Evolutionary conservation across 495 filamentous ascomycete species (phyloP), one percentile per base, ranked within the genome.

Genomic region (Hyaloscypha bicolor): DNA sequence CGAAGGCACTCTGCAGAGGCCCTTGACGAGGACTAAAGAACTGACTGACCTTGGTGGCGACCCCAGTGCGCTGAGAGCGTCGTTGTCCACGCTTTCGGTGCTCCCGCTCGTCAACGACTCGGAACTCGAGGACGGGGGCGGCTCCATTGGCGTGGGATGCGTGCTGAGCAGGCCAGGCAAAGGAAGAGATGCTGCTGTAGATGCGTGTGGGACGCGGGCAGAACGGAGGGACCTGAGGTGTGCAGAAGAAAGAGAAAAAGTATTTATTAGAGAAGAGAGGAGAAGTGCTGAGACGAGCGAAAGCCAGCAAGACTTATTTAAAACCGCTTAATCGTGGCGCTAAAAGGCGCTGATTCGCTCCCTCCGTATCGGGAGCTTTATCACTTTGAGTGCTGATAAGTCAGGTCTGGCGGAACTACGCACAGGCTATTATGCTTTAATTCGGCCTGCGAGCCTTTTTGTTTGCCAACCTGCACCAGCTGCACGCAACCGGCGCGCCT

Each of bases 81-180:
- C 68, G 9, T 70, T 55, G 32, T 70, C 71, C 65, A 72, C 68
- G 25, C 60, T 67, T 29, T 67, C 67, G 1, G 66, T 67, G 42
- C 67, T 72, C 21, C 56, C 45, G 57, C 64, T 69, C 3, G 71
- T 72, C 33, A 73, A 64, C 5, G 71, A 73, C 48, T 30, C 67
- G 11, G 71, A 73, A 58, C 67, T 70, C 8, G 71, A 73, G 6
- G 33, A 55, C 9, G 33, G 16, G 16, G 48, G 59, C 2, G 19
- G 32, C 32, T 68, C 60, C 68, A 73, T 70, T 63, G 55, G 11
- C 45, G 37, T 39, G 5, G 12, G 35, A 30, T 60, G 21, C 2
- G 32, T 19, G 45, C 9, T 29, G 29, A 0, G 51, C 22, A 52
- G 30, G 60, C 55, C 14, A 57, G 55, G 39, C 37, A 31, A 62